A percentile compares a stretch with the other conserved stretches of the same genome.
phyloP scores from a whole-genome alignment of 495 filamentous ascomycete genomes.

The Lophium mytilinum region DNA sequence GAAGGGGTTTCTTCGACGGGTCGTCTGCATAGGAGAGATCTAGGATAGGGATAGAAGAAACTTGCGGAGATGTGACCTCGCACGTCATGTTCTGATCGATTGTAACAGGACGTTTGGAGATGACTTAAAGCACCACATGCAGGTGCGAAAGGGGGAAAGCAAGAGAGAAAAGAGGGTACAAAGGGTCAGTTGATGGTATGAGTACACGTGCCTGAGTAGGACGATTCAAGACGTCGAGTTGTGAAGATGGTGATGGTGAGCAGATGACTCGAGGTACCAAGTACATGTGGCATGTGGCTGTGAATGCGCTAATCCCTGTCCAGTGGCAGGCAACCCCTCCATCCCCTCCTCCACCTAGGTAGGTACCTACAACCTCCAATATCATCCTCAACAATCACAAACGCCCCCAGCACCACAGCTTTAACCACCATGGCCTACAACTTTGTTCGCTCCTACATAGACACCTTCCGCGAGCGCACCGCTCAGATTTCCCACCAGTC shows the following conservation, averaged over 20 bases:
- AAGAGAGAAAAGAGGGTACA: too few species aligned
- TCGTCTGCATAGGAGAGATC: constrained; percentile 13
- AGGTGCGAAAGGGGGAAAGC: too few species aligned
- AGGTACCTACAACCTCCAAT: neutral
- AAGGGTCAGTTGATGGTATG: too few species aligned
- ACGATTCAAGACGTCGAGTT: too few species aligned
- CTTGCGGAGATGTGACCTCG: neutral
- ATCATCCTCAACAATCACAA: neutral
- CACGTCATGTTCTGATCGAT: too few species aligned
- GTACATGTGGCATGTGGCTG: too few species aligned
- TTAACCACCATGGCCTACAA: constrained; percentile 20
- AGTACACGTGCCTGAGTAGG: too few species aligned
- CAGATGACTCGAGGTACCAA: too few species aligned
- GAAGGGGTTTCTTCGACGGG: neutral
- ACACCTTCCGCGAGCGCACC: constrained; percentile 68
- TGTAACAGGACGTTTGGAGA: too few species aligned
- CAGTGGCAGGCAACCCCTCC: neutral
- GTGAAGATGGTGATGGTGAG: too few species aligned
- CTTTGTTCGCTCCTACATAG: constrained; percentile 26
- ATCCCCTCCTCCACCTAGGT: neutral
- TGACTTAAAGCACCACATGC: too few species aligned
- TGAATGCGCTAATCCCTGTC: too few species aligned
- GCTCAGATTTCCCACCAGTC: constrained; percentile 82
- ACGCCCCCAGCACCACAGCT: neutral
- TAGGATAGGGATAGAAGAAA: constrained; percentile 6